Conservation (phyloP, 2,329 filamentous ascomycete species). For the Pseudocercospora musae region DNA sequence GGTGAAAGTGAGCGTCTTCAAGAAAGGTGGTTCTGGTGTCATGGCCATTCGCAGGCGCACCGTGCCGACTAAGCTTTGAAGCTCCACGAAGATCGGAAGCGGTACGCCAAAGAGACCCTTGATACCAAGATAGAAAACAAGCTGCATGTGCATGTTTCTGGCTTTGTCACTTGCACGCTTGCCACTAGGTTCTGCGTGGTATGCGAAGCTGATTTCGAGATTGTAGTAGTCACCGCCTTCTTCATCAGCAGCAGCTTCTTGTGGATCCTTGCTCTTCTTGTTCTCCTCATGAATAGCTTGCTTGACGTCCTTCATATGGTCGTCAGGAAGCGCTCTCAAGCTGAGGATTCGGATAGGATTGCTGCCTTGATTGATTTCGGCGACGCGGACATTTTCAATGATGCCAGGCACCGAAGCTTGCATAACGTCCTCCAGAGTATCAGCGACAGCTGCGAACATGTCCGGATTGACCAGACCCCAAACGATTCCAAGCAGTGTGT, state of each 20-base stretch:
- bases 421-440: slow-evolving; percentile 94
- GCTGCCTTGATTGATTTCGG: slow-evolving; percentile 89
- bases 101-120: slow-evolving; percentile 87
- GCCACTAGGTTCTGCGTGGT: slow-evolving; percentile 76
- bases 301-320: slow-evolving; percentile 76
- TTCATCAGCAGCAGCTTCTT: slow-evolving; percentile 84
- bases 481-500: slow-evolving; percentile 75
- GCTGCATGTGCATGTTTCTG: slow-evolving; percentile 93
- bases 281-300: slow-evolving; percentile 75
- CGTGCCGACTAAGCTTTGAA: slow-evolving; percentile 87
- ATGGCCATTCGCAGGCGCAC: slow-evolving; percentile 78
- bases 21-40: slow-evolving; percentile 84
- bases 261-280: slow-evolving; percentile 74
- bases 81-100: slow-evolving; percentile 81
- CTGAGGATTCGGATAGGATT: slow-evolving; percentile 88
- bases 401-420: slow-evolving; percentile 87
- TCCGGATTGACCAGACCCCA: slow-evolving; percentile 95
- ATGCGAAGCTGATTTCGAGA: slow-evolving; percentile 83
- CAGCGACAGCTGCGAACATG: slow-evolving; percentile 88
- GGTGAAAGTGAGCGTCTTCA: slow-evolving; percentile 89
- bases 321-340: slow-evolving; percentile 77
- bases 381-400: slow-evolving; percentile 91
- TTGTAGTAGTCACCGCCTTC: slow-evolving; percentile 93
- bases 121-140: slow-evolving; percentile 89
- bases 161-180: slow-evolving; percentile 70